phyloP scores from a whole-genome alignment of 768 basidiomycete genomes.

The Pleurotus djamor region DNA sequence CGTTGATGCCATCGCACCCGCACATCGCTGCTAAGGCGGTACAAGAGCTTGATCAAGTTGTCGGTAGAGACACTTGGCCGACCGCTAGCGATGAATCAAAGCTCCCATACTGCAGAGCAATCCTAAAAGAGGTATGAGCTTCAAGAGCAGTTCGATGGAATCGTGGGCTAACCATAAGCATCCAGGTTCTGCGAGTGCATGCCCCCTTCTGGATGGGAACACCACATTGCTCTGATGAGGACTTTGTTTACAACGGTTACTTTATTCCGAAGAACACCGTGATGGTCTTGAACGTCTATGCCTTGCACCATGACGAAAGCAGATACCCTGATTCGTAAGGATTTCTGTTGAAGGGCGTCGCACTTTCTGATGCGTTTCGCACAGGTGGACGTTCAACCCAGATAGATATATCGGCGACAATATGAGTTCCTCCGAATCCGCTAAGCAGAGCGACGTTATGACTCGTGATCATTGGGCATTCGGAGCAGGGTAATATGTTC shows the following conservation, averaged over 20 bases:
- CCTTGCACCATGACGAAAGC: slow-evolving; percentile 18
- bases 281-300: slow-evolving; percentile 26
- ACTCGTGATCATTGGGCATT: slow-evolving; percentile 35
- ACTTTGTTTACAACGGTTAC: slow-evolving; percentile 28
- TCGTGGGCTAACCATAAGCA: no score
- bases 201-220: slow-evolving; percentile 22
- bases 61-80: slow-evolving; percentile 26
- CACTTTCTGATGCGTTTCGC: no score
- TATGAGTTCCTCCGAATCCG: slow-evolving; percentile 21
- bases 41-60: slow-evolving; percentile 30
- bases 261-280: slow-evolving; percentile 25
- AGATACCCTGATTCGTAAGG: slow-evolving; percentile 29
- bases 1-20: slow-evolving; percentile 25
- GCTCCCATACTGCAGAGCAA: slow-evolving; percentile 23
- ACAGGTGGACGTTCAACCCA: slow-evolving; percentile 24
- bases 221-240: slow-evolving; percentile 23
- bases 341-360: background rate
- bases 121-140: slow-evolving; percentile 20
- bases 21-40: slow-evolving; percentile 25
- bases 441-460: slow-evolving; percentile 24
- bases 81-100: slow-evolving; percentile 17
- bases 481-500: slow-evolving; percentile 27
- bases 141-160: background rate
- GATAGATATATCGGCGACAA: slow-evolving; percentile 29
- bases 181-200: slow-evolving; percentile 17